phyloP scores from a whole-genome alignment of 495 filamentous ascomycete species.

The Cercophora scortea region DNA sequence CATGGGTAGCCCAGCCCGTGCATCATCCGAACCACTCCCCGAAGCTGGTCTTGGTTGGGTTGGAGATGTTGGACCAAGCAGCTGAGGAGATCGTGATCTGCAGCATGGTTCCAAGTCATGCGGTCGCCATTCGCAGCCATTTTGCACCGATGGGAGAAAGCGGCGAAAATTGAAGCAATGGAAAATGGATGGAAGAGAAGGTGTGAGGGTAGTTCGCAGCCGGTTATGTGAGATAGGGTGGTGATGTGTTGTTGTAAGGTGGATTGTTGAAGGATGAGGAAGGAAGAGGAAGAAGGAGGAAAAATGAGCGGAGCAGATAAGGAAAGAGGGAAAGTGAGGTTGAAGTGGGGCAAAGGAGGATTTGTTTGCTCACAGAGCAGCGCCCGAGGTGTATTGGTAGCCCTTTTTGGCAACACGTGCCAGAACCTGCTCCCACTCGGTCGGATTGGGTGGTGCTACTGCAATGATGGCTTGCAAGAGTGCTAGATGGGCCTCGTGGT shows the following conservation, averaged over 20 bases:
- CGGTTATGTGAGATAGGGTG: background rate
- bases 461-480: constrained; percentile 23
- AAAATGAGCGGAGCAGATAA: background rate
- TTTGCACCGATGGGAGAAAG: background rate
- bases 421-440: constrained; percentile 18
- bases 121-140: constrained; percentile 4
- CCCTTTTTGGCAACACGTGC: constrained; percentile 7
- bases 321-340: too few species aligned
- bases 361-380: constrained; percentile 17
- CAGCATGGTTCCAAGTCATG: constrained; percentile 24
- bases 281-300: background rate
- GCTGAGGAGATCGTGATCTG: constrained; percentile 18
- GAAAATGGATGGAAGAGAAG: background rate
- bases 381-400: constrained; percentile 20
- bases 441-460: constrained; percentile 4
- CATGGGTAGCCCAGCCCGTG: constrained; percentile 13
- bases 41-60: constrained; percentile 14
- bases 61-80: constrained; percentile 8
- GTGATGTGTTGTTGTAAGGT: background rate
- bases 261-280: background rate
- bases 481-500: constrained; percentile 23
- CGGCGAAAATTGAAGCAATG: background rate
- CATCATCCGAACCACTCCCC: constrained; percentile 13
- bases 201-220: background rate
- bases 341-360: background rate